Evolutionary conservation across 805 yeast genomes (phyloP), one percentile per base, ranked within the genome.

Genomic region (Suhomyces vadensis): DNA sequence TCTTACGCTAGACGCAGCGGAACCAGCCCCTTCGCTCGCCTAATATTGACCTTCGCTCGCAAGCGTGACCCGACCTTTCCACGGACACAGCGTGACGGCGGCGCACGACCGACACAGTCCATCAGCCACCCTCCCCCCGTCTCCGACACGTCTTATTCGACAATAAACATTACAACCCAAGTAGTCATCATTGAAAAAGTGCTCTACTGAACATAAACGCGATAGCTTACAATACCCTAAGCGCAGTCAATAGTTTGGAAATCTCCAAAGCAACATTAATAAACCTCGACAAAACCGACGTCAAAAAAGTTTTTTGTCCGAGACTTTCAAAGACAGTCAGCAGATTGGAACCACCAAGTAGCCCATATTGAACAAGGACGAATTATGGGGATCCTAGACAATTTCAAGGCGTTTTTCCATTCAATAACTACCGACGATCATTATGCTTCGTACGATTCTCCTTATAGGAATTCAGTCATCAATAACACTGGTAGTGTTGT

Each of bases 391-490:
- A 44, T 60, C 14, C 43, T 60, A 46, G 64, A 60, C 42, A 55
- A 55, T 27, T 65, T 50, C 58, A 71, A 57, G 65, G 69, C 56
- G 7, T 61, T 65, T 39, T 51, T 60, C 40, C 64, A 79, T 54
- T 75, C 81, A 21, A 70, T 79, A 31, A 78, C 83, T 6, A 79
- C 84, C 3, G 75, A 73, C 6, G 84, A 79, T 51, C 83, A 79
- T 55, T 79, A 79, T 55, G 84, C 84, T 17, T 72, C 77, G 31
- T 79, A 74, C 47, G 80, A 73, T 9, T 66, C 67, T 13, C 65
- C 69, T 3, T 61, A 61, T 42, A 58, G 54, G 39, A 56, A 58
- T 41, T 53, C 64, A 7, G 54, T 54, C 17, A 56, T 44, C 39
- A 39, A 42, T 16, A 31, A 31, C 23, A 37, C 42, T 14, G 25